Base-by-base conservation (phyloP, 164 flowering plant genomes). In the Aristolochia fimbriata region DNA sequence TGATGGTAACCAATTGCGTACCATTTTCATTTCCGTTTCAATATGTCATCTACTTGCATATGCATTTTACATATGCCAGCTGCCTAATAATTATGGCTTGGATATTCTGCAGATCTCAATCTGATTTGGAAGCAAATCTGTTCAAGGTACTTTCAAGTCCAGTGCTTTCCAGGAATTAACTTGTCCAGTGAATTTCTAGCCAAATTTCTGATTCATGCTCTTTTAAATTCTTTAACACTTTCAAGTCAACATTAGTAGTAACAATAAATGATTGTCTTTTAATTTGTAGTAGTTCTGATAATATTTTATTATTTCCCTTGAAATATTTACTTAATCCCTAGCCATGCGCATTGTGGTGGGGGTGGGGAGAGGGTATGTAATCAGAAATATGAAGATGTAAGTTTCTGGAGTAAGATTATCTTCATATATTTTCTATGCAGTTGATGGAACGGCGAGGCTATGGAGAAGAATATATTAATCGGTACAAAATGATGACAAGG, bases 401-500 rank as follows among this genome's bases (percentile, higher is more conserved):
- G 9, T 6, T 37, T 31, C 7, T 7, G 3, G 37, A 10, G 43
- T 37, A 37, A 37, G 43, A 37, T 49, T 21, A 52, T 58, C 9
- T 43, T n/a, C 49, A 58, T 13, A 57, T 17, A 0, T 41, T 4
- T 37, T 41, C 45, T 46, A 21, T 77, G 71, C 85, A 93, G 98
- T 92, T 90, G 37, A 90, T 93, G 99, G 89, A 87, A 77, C 83
- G 94, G 37, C 77, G 97, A 3, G 97, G 99, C 61, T 93, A 82
- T 79, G 99, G 99, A 33, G 84, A 86, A 76, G 97, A 90, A 65
- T 93, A 93, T 61, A 88, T 88, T 47, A 86, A 80, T 65, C 84
- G 97, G 46, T 93, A 90, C 69, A 90, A 81, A 73, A 88, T 93
- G 97, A 93, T 93, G 96, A 90, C 99, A 52, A 88, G 94, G 98